Base-by-base conservation (phyloP, 768 basidiomycete species). In the Russula sp. region DNA sequence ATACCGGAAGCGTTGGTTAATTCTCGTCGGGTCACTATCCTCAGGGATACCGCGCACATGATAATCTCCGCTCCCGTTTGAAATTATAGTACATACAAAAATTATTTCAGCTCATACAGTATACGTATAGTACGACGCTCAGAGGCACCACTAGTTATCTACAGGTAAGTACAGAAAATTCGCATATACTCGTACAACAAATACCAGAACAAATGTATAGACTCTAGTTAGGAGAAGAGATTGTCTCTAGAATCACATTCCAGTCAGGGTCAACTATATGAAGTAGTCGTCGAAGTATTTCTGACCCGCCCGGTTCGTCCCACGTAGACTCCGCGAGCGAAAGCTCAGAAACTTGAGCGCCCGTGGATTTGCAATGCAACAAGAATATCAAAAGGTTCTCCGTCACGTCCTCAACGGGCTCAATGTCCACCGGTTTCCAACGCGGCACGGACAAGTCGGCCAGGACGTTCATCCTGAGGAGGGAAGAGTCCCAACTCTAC, bases 261-360 rank as follows among this genome's bases (percentile, higher is more conserved):
- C 50, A 28, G 13, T 61, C 51, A 24, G 60, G 60, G 24, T 61
- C 60, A 9, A 61, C 30, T 42, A 61, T 53, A 30, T 32, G 38
- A 10, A 61, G 51, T 13, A 61, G 60, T 13, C 38, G 40, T 13
- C 18, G 38, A 2, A 61, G 26, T 22, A 54, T 16, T 40, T 61
- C 60, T 13, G 54, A 44, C 11, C 60, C 60, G 10, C 38, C 60
- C 7, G 60, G 40, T 13, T 61, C 52, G n/a, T 61, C 52, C 60
- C 60, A 61, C 0, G n/a, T 28, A 14, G 40, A 9, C 51, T 34
- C n/a, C n/a, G 44, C 40, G 11, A 61, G 60, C 14, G 51, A 53
- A 9, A 61, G 28, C 16, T 61, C 60, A 8, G 40, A 44, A 20
- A 61, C 11, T 11, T 42, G 44, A 30, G 53, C 36, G 9, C 38